Evolutionary conservation across 1,284 basidiomycete species (phyloP).

Genomic region (Porodaedalea pini): DNA sequence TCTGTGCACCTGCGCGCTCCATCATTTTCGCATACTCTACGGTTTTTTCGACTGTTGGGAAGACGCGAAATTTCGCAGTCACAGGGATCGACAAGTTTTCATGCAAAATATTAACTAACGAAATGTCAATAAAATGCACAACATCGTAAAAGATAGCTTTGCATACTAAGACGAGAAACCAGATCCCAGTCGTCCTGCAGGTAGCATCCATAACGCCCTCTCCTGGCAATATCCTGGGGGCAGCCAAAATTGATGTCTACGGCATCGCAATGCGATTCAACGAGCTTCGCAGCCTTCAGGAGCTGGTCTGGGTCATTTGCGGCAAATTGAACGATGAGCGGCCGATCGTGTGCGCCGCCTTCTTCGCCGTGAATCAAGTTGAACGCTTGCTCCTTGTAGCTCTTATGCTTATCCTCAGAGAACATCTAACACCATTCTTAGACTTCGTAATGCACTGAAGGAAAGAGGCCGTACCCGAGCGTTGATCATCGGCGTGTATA

Average conservation of each 20-base stretch:
- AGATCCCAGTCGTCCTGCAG: constrained; percentile 94
- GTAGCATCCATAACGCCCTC: constrained; percentile 87
- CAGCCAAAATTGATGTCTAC: constrained; percentile 96
- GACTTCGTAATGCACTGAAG: neutral
- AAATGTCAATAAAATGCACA: neutral
- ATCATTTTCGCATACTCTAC: constrained; percentile 94
- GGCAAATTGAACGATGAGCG: constrained; percentile 92
- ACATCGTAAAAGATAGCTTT: neutral
- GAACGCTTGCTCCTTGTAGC: constrained; percentile 17
- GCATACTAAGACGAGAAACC: constrained; percentile 75
- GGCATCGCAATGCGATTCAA: constrained; percentile 81
- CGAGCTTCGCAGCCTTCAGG: constrained; percentile 68
- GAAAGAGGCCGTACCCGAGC: constrained; percentile 56
- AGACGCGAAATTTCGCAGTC: constrained; percentile 95
- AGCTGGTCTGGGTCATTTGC: constrained; percentile 84
- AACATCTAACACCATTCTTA: constrained; percentile 10
- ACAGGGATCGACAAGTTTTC: constrained; percentile 83
- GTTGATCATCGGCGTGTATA: constrained; percentile 98
- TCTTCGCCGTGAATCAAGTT: constrained; percentile 17
- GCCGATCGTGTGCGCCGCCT: constrained; percentile 61
- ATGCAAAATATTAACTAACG: constrained; percentile 79
- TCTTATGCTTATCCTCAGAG: constrained; percentile 11
- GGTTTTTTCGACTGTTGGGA: constrained; percentile 82
- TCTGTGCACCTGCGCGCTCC: constrained; percentile 92
- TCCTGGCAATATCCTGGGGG: constrained; percentile 91